These are phyloP conservation scores for Pulchroboletus neoregius DNA, from an alignment of 1,284 basidiomycete species.

Conservation along the genomic window DNA sequence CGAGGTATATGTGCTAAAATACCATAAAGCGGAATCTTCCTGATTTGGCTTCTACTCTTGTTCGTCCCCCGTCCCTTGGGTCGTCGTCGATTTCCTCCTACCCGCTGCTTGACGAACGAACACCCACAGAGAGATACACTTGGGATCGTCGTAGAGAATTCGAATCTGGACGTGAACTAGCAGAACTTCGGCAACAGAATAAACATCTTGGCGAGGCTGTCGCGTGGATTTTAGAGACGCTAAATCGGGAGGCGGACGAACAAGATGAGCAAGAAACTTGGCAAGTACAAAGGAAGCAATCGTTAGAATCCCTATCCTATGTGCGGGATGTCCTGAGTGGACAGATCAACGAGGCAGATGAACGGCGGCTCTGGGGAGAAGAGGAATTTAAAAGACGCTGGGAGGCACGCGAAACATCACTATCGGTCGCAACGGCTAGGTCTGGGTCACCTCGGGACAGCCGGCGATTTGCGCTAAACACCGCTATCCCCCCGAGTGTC, in stretches of 20 bases:
- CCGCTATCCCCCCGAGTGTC: constrained; percentile 14
- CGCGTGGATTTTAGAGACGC: constrained; percentile 64
- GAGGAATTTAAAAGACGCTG: constrained; percentile 40
- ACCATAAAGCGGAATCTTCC: constrained; percentile 71
- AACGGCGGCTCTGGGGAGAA: constrained; percentile 58
- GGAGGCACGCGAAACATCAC: constrained; percentile 20
- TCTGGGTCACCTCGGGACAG: constrained; percentile 14
- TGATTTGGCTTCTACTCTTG: constrained; percentile 69
- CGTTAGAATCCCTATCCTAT: constrained; percentile 69
- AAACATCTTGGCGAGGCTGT: constrained; percentile 63
- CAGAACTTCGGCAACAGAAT: constrained; percentile 50
- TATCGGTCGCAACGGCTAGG: constrained; percentile 4
- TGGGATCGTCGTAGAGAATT: constrained; percentile 63
- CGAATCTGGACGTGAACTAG: constrained; percentile 63
- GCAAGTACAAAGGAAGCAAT: constrained; percentile 53
- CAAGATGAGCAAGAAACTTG: constrained; percentile 37
- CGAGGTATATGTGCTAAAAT: constrained; percentile 6
- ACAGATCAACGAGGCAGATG: constrained; percentile 51
- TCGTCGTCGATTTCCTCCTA: constrained; percentile 46
- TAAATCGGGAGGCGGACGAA: constrained; percentile 46
- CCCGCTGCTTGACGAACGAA: constrained; percentile 60
- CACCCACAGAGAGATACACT: constrained; percentile 51
- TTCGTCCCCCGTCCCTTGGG: constrained; percentile 46
- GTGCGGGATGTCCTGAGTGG: constrained; percentile 68
- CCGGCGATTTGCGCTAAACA: constrained; percentile 16